Evolutionary conservation across 352 stramenopile species (phyloP), one percentile per base, ranked within the genome.

Genomic region (Phytophthora cactorum): DNA sequence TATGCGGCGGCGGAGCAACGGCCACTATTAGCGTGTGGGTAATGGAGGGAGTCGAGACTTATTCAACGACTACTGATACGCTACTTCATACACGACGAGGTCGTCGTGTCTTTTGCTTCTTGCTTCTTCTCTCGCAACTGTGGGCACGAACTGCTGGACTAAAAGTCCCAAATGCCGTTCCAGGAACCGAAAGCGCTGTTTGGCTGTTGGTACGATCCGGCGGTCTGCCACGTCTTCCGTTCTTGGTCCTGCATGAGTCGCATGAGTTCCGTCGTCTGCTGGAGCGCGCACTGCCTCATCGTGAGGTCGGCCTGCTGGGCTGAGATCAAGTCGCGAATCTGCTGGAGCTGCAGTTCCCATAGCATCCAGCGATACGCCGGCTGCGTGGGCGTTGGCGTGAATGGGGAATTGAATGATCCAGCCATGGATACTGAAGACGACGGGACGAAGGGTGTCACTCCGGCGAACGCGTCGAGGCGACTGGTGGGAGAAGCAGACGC

Each of bases 241-340:
- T 73, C 46, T 22, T 65, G 66, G 12, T 54, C 46, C 17, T 65
- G 38, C 53, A 73, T 57, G n/a, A 55, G 47, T 11, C 52, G 66
- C 59, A 68, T 61, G 15, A 73, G 41, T 47, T 69, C 59, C 17
- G 38, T 59, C 9, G 57, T 69, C 54, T 68, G 59, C 28, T 69
- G 66, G 2, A 69, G 47, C 1, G 57, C 41, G 43, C 50, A 64
- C 31, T 73, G 59, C 9, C 59, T 39, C 59, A 68, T 49, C 10
- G 59, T 52, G 5, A 68, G 59, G n/a, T 69, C 66, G 7, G 52
- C 36, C 49, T 73, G 66, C 27, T 69, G 66, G 15, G 59, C 49
- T 17, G 59, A 57, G 27, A 73, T 50, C 41, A 64, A 28, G 7
- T 63, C 66, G 8, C 63, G 32, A 27, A 69, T 61, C 41, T 73